These are phyloP conservation scores for Aspergillus sclerotiicarbonarius DNA, from an alignment of 495 filamentous ascomycete genomes.

Conservation along the genomic window DNA sequence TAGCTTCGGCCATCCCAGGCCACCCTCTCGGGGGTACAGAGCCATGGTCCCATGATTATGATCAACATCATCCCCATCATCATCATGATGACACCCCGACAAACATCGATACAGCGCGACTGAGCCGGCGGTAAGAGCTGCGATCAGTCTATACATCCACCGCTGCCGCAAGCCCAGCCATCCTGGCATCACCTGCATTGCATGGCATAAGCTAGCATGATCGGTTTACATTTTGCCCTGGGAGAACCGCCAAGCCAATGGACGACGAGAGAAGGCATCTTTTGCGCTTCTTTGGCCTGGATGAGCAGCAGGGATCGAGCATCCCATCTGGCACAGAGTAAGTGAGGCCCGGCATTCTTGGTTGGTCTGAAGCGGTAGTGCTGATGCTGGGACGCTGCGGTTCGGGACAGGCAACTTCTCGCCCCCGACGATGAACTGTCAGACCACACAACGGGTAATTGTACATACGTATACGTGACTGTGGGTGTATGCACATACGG, in stretches of 20 bases:
- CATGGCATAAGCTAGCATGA: slow-evolving; percentile 13
- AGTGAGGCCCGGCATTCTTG: not conserved
- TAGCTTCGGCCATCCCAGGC: not conserved
- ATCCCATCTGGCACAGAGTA: not conserved
- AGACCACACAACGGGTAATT: not conserved
- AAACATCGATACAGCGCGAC: not conserved
- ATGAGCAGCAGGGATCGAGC: not conserved
- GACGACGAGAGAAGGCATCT: not conserved
- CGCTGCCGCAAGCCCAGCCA: slow-evolving; percentile 8
- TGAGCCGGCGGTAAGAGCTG: not conserved
- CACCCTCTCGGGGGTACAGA: not conserved
- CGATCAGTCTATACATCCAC: not conserved
- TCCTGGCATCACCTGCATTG: slow-evolving; percentile 20
- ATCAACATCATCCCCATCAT: not conserved
- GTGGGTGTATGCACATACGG: not conserved
- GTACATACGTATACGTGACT: not conserved
- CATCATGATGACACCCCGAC: slow-evolving; percentile 6
- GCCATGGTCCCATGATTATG: slow-evolving; percentile 16
- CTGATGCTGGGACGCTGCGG: not conserved
- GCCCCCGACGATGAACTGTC: not conserved
- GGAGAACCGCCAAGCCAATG: not conserved
- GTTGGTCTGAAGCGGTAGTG: not conserved
- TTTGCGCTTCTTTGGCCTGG: not conserved
- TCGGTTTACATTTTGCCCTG: slow-evolving; percentile 3
- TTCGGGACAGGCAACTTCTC: not conserved